Base-by-base conservation (phyloP, 176 grass and related monocot genomes). In the Musa itinerans region DNA sequence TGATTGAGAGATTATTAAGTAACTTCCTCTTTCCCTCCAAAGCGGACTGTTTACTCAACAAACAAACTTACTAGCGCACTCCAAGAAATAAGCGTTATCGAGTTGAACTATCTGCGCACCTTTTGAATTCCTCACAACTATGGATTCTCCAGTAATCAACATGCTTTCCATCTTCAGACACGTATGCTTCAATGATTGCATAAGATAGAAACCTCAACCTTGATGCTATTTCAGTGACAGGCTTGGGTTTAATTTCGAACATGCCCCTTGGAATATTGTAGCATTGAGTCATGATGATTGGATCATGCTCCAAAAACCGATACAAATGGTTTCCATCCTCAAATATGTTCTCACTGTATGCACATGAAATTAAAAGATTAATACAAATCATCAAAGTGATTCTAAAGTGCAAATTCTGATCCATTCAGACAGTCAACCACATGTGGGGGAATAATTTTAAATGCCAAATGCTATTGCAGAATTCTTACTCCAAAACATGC, bases 241-340 rank as follows among this genome's bases (percentile, higher is more conserved):
- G 86, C 77, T 97, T 97, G 0, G 93, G 93, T 81, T 65, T 71
- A 73, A 90, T 86, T 83, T 97, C 93, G 26, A 85, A 87, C 57
- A 71, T 88, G 48, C 90, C 90, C 84, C 78, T 92, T 76, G 87
- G 87, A 62, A 93, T 90, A 74, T 93, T 97, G 82, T 86, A 86
- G 83, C 93, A 97, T n/a, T 93, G 89, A 43, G 74, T 87, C 85
- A 89, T 88, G 72, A 96, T 51, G 73, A 80, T 58, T 14, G 93
- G 93, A 74, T 93, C 93, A 77, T 93, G 86, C 79, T 97, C 93
- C 78, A 97, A 73, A 80, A 97, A 97, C 34, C 93, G 90, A 74
- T 90, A 97, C 13, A 86, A 52, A 23, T 87, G 90, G 80, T 93
- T 97, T 83, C 89, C 89, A 89, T 97, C 93, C 84, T 97, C 90